Base-by-base conservation (phyloP, 2,329 filamentous ascomycete genomes). In the Verticillium nubilum region DNA sequence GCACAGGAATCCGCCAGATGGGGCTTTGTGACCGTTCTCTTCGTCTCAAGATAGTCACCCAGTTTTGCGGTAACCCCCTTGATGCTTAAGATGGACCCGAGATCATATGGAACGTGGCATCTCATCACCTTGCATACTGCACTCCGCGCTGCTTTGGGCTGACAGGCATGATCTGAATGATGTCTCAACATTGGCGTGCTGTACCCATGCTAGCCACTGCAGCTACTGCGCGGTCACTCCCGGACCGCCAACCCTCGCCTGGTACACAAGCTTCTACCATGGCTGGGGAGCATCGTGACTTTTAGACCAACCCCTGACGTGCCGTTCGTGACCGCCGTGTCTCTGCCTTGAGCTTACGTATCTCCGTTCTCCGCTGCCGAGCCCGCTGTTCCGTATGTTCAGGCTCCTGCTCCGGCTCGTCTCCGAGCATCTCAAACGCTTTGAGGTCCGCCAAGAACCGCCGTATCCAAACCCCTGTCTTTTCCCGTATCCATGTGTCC, bases 371-470 rank as follows among this genome's bases (percentile, higher is more conserved):
- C 60, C 70, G 69, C 57, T 65, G 66, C 52, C 65, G 67, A 5
- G 66, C 67, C 19, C 68, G 67, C 52, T 70, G 64, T 25, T 66
- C 63, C 52, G 62, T 64, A 9, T 64, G 64, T 10, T 23, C 42
- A 6, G 66, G 64, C 9, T 23, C 42, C 7, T 66, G 58, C 0
- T 65, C 61, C 15, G 70, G 66, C 17, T 73, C 70, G 15, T 73
- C 70, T 2, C 72, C 72, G 47, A 85, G 64, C 13, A 73, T 73
- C 59, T 84, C 82, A 52, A 85, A 76, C 1, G 74, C 75, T 65
- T 76, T 80, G 37, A 86, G 66, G 64, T 84, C 82, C 4, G 80
- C 81, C 17, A 86, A 67, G 61, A 86, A 84, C 6, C 77, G 77
- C 33, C 84, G 76, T 53, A 86, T 76, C 15, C 80, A 73, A 26